Conservation (phyloP, 1,139 yeast species). For the Cylindricascospora bacillispora region DNA sequence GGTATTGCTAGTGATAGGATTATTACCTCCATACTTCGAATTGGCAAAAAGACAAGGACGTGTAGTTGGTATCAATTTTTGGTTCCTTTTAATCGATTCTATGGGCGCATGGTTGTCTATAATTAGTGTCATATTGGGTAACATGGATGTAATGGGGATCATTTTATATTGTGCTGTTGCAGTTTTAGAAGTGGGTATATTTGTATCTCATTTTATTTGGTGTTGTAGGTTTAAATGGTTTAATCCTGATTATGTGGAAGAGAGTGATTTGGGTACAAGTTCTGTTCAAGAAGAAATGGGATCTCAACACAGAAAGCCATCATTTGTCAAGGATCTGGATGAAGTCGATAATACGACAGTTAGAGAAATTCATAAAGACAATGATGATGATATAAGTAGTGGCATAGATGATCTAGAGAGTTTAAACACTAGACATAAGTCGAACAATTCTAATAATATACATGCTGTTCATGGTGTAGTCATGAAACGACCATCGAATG, state of each 20-base stretch:
- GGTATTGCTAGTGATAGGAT: slow-evolving; percentile 58
- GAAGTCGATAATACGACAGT: too few relatives aligned
- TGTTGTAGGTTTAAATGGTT: slow-evolving; percentile 38
- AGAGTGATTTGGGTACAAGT: too few relatives aligned
- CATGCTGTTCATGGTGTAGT: slow-evolving; percentile 3
- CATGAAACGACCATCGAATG: slow-evolving; percentile 1
- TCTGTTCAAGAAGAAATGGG: too few relatives aligned
- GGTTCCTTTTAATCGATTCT: slow-evolving; percentile 68
- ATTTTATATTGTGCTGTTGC: slow-evolving; percentile 62
- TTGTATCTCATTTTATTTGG: slow-evolving; percentile 61
- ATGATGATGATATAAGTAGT: too few relatives aligned
- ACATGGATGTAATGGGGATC: slow-evolving; percentile 65
- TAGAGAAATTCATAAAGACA: too few relatives aligned
- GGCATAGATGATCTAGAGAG: too few relatives aligned
- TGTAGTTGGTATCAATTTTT: slow-evolving; percentile 78
- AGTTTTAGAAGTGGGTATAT: slow-evolving; percentile 65
- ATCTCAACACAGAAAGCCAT: too few relatives aligned
- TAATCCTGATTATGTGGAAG: slow-evolving; percentile 11
- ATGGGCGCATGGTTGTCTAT: slow-evolving; percentile 71
- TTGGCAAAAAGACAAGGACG: slow-evolving; percentile 65
- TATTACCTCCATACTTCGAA: slow-evolving; percentile 83
- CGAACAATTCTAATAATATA: slow-evolving; percentile 2
- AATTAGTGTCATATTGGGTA: slow-evolving; percentile 49
- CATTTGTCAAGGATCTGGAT: too few relatives aligned
- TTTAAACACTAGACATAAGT: too few relatives aligned